Base-by-base conservation (phyloP, 805 yeast species). In the Suhomyces emberorum region DNA sequence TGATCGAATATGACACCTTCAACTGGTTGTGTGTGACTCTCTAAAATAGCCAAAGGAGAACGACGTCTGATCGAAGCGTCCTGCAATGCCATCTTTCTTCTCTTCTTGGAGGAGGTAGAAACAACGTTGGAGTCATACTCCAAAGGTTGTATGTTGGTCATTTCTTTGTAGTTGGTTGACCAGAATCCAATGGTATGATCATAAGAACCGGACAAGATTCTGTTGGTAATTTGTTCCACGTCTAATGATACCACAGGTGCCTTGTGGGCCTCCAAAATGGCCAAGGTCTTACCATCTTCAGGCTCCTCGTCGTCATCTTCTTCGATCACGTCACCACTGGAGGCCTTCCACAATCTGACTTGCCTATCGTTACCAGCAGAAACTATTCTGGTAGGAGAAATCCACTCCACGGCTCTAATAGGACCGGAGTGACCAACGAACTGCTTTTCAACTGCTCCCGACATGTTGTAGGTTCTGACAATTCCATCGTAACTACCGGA, bases 401-500 rank as follows among this genome's bases (percentile, higher is more conserved):
- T 71, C 82, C 93, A 91, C 52, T 79, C 76, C 18, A 88, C 95
- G 11, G 85, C 73, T 56, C 83, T 82, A 36, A 93, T 80, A 9
- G 97, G 81, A 20, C 87, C 96, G 12, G 84, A 78, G 59, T 93
- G 98, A 18, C 97, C 98, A 35, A 77, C 76, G 48, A 83, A 76
- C 57, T 87, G 95, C 43, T 83, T 78, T 48, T 79, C 82, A 7
- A 89, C 83, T 33, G 77, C 72, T 7, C 97, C 98, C 11, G 86
- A 74, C 61, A 77, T 63, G 55, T 87, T 81, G 80, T 89, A 93
- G 8, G 93, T 79, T 46, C 98, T 77, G 16, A 91, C 96, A 20
- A 91, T 76, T 49, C 98, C 98, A 59, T 93, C 98, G 55, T 89
- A 93, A 0, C 95, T 81, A 26, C 98, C 98, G 10, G 93, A 79